phyloP scores from a whole-genome alignment of 2,329 filamentous ascomycete species.

The Mycogone perniciosa region DNA sequence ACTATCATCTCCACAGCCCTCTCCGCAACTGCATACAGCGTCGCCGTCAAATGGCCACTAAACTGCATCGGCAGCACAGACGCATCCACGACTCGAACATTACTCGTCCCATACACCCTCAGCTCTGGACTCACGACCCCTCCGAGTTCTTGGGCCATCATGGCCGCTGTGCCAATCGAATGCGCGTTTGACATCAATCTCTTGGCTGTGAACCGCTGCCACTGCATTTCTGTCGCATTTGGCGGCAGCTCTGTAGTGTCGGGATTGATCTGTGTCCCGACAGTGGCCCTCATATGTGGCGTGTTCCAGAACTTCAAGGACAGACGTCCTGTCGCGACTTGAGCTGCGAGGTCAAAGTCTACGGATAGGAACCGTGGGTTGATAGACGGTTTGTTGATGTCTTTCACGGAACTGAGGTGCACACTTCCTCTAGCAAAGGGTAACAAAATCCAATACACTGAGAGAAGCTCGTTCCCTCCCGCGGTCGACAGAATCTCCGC shows the following conservation, averaged over 20 bases:
- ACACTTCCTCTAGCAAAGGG: slow-evolving; percentile 53
- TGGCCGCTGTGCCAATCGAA: slow-evolving; percentile 42
- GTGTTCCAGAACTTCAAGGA: slow-evolving; percentile 27
- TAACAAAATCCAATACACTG: slow-evolving; percentile 32
- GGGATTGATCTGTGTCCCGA: neutral
- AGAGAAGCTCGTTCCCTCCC: slow-evolving; percentile 25
- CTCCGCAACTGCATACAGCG: slow-evolving; percentile 30
- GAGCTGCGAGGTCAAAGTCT: slow-evolving; percentile 49
- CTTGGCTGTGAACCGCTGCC: slow-evolving; percentile 11
- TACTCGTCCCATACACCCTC: slow-evolving; percentile 37
- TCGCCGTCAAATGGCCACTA: slow-evolving; percentile 27
- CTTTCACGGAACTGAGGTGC: slow-evolving; percentile 44
- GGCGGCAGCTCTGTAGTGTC: slow-evolving; percentile 1
- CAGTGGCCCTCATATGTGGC: slow-evolving; percentile 14
- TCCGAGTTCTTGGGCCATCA: slow-evolving; percentile 38
- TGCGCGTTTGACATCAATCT: slow-evolving; percentile 33
- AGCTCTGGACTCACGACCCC: slow-evolving; percentile 40
- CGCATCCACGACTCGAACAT: slow-evolving; percentile 41
- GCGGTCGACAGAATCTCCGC: slow-evolving; percentile 39
- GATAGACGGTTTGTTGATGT: slow-evolving; percentile 33
- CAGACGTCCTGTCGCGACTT: slow-evolving; percentile 24
- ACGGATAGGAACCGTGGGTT: slow-evolving; percentile 28
- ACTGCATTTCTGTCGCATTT: slow-evolving; percentile 13
- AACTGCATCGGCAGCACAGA: slow-evolving; percentile 40
- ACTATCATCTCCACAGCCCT: slow-evolving; percentile 33